These are phyloP conservation scores for Ustilago tritici DNA, from an alignment of 1,284 basidiomycete species.

Conservation along the genomic window DNA sequence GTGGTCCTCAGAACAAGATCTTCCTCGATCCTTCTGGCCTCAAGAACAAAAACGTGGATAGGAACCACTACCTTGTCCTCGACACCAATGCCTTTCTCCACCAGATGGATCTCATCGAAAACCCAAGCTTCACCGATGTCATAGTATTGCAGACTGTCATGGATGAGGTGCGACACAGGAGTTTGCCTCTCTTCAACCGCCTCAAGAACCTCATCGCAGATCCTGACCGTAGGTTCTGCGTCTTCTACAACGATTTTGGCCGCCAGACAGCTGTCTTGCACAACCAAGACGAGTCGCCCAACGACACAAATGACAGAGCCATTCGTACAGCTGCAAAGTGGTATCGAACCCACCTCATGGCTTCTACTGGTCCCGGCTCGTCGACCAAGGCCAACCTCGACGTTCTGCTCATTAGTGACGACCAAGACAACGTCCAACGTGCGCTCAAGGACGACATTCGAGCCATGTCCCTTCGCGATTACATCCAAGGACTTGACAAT, in stretches of 20 bases:
- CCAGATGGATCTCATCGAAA: slow-evolving; percentile 72
- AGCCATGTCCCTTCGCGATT: slow-evolving; percentile 65
- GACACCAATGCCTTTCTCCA: slow-evolving; percentile 97
- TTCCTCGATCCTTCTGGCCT: slow-evolving; percentile 51
- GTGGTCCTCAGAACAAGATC: slow-evolving; percentile 73
- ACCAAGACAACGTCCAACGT: slow-evolving; percentile 83
- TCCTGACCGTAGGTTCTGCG: slow-evolving; percentile 65
- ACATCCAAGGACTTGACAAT: slow-evolving; percentile 62
- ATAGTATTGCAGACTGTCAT: slow-evolving; percentile 94
- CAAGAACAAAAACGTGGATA: slow-evolving; percentile 45
- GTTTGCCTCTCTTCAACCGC: slow-evolving; percentile 87
- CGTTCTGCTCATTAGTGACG: slow-evolving; percentile 76
- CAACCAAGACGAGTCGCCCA: slow-evolving; percentile 60
- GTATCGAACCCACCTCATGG: slow-evolving; percentile 61
- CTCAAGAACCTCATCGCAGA: slow-evolving; percentile 65
- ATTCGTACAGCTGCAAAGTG: slow-evolving; percentile 64
- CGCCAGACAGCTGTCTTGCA: slow-evolving; percentile 56
- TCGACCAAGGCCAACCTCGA: slow-evolving; percentile 51
- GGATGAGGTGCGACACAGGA: slow-evolving; percentile 94
- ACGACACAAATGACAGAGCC: slow-evolving; percentile 67
- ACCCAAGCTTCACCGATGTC: slow-evolving; percentile 64
- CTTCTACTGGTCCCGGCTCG: slow-evolving; percentile 34
- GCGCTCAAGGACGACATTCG: slow-evolving; percentile 57
- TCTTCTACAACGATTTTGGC: slow-evolving; percentile 65
- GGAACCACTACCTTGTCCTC: slow-evolving; percentile 82